A percentile compares a stretch with the other conserved stretches of the same genome.
Evolutionary conservation across 441 rosid species (phyloP).

Genomic region (Populus hybrid): DNA sequence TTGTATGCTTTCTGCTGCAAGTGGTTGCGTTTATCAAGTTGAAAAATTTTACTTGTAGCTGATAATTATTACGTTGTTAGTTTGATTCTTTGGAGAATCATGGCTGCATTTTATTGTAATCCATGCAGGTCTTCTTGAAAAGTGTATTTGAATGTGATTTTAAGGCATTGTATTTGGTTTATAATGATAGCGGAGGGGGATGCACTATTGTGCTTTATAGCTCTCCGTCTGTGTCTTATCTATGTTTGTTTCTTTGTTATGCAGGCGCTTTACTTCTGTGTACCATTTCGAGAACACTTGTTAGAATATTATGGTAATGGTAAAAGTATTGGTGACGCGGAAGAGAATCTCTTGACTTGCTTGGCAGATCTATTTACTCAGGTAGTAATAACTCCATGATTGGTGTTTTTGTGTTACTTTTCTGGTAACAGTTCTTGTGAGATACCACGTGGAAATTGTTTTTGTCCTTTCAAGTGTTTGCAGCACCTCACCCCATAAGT

Average conservation of each 20-base stretch:
- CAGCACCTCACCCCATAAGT: not conserved
- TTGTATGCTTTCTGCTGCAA: not conserved
- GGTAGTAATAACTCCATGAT: conserved; percentile 35
- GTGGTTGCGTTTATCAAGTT: not conserved
- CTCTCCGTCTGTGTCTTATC: not conserved
- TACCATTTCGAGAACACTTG: conserved; percentile 94
- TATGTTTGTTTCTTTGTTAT: not conserved
- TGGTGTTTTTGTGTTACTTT: not conserved
- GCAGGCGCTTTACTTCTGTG: conserved; percentile 98
- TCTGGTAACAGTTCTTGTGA: not conserved
- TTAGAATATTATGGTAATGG: conserved; percentile 78
- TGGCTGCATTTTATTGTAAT: not conserved
- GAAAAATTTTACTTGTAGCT: not conserved
- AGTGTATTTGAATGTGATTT: conserved; percentile 1
- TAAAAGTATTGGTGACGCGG: conserved; percentile 69
- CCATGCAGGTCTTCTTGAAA: not conserved
- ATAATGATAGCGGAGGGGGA: not conserved
- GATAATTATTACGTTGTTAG: not conserved
- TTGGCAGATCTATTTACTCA: conserved; percentile 91
- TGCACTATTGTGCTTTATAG: not conserved
- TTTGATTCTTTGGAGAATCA: not conserved
- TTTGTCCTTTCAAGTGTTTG: not conserved
- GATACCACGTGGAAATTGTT: not conserved
- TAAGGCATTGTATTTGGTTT: not conserved
- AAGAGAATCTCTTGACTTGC: conserved; percentile 95